Conservation (phyloP, 2,329 filamentous ascomycete species). For the Talaromyces piceae region DNA sequence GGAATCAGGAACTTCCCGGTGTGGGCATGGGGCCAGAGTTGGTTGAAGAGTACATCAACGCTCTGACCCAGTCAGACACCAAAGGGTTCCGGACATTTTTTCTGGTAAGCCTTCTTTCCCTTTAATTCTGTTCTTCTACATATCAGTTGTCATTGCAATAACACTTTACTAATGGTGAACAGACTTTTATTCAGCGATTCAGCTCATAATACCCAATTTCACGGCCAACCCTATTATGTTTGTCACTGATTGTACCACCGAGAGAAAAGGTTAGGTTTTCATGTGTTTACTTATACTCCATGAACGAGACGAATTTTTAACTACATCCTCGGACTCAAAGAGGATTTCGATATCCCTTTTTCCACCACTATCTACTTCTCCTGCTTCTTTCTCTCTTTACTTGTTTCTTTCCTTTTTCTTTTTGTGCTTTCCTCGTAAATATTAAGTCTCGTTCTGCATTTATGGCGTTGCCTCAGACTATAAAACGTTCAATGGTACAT, state of each 20-base stretch:
- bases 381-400: too few species aligned
- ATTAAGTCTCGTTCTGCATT: background rate
- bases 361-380: too few species aligned
- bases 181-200: slow-evolving; percentile 40
- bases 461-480: background rate
- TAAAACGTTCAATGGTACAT: background rate
- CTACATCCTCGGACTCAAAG: background rate
- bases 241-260: background rate
- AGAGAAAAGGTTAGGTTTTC: background rate
- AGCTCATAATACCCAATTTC: slow-evolving; percentile 28
- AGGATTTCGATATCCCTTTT: background rate
- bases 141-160: background rate
- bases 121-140: too few species aligned
- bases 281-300: background rate
- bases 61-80: slow-evolving; percentile 37
- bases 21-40: slow-evolving; percentile 42
- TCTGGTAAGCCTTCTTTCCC: slow-evolving; percentile 26
- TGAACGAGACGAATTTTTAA: background rate
- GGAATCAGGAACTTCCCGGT: slow-evolving; percentile 37
- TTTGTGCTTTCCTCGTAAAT: slow-evolving; percentile 1
- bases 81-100: slow-evolving; percentile 44
- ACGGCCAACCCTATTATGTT: background rate
- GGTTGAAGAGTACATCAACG: slow-evolving; percentile 41
- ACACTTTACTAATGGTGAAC: slow-evolving; percentile 8
- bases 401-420: background rate